Conservation (phyloP, 768 basidiomycete species). For the Kwoniella heveanensis region DNA sequence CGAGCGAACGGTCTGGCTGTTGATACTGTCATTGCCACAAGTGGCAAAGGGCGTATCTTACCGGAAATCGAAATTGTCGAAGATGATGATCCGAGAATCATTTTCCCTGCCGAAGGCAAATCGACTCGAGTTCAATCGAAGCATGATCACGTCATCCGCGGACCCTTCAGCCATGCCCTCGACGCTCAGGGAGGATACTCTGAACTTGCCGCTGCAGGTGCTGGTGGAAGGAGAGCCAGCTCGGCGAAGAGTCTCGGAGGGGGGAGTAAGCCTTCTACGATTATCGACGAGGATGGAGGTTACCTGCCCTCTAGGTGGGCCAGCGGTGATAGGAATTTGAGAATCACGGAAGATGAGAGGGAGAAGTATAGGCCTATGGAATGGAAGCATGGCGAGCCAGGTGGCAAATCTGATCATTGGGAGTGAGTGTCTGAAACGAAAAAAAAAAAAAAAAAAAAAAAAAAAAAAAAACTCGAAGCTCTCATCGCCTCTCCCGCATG, state of each 20-base stretch:
- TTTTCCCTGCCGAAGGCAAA: constrained; percentile 34
- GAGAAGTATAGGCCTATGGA: constrained; percentile 55
- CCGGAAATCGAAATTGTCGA: constrained; percentile 53
- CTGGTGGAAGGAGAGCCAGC: constrained; percentile 13
- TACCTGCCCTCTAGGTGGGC: constrained; percentile 55
- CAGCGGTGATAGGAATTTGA: constrained; percentile 45
- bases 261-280: constrained; percentile 28
- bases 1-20: constrained; percentile 21
- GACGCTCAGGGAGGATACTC: constrained; percentile 25
- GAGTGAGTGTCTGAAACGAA: constrained; percentile 46
- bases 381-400: constrained; percentile 48
- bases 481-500: background rate
- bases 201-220: constrained; percentile 4
- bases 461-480: too few relatives aligned
- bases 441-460: too few relatives aligned
- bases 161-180: constrained; percentile 40
- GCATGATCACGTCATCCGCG: constrained; percentile 47
- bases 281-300: constrained; percentile 46
- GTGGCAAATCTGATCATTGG: constrained; percentile 49
- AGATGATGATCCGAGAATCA: constrained; percentile 49
- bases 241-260: constrained; percentile 11
- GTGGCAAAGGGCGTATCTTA: constrained; percentile 23
- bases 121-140: constrained; percentile 38
- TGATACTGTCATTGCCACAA: constrained; percentile 21
- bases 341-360: constrained; percentile 49